Evolutionary conservation across 805 yeast species (phyloP).

Genomic region (Tetrapisispora fleetii): DNA sequence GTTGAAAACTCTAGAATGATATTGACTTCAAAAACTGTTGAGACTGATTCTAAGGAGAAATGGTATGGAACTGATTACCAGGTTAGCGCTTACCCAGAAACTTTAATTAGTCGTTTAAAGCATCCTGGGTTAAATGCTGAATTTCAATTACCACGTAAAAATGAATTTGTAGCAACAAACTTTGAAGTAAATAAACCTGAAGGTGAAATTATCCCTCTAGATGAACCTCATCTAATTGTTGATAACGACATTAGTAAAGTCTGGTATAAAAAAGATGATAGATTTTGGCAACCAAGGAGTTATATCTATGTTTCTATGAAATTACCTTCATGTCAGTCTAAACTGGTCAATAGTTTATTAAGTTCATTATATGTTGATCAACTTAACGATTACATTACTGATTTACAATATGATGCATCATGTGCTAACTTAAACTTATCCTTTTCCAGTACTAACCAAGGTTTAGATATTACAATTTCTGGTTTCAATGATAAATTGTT

Average conservation of each 20-base stretch:
- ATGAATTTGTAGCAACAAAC: slow-evolving; percentile 73
- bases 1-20: slow-evolving; percentile 52
- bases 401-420: slow-evolving; percentile 72
- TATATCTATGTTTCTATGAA: slow-evolving; percentile 54
- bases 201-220: slow-evolving; percentile 24
- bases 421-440: slow-evolving; percentile 64
- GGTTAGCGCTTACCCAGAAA: slow-evolving; percentile 34
- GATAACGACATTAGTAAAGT: slow-evolving; percentile 41
- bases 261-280: slow-evolving; percentile 89
- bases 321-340: slow-evolving; percentile 50
- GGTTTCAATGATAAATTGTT: slow-evolving; percentile 83
- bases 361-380: slow-evolving; percentile 59
- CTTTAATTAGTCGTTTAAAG: slow-evolving; percentile 30
- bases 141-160: slow-evolving; percentile 58
- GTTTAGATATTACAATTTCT: slow-evolving; percentile 52
- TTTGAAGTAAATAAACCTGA: slow-evolving; percentile 46
- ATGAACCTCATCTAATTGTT: slow-evolving; percentile 55
- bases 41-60: slow-evolving; percentile 47
- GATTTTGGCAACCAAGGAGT: slow-evolving; percentile 83
- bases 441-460: slow-evolving; percentile 55
- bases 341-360: slow-evolving; percentile 48
- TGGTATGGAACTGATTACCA: slow-evolving; percentile 90
- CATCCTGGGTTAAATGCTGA: slow-evolving; percentile 24
- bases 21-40: slow-evolving; percentile 44
- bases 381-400: slow-evolving; percentile 60